Base-by-base conservation (phyloP, 2,329 filamentous ascomycete genomes). In the Cladosporium velox region DNA sequence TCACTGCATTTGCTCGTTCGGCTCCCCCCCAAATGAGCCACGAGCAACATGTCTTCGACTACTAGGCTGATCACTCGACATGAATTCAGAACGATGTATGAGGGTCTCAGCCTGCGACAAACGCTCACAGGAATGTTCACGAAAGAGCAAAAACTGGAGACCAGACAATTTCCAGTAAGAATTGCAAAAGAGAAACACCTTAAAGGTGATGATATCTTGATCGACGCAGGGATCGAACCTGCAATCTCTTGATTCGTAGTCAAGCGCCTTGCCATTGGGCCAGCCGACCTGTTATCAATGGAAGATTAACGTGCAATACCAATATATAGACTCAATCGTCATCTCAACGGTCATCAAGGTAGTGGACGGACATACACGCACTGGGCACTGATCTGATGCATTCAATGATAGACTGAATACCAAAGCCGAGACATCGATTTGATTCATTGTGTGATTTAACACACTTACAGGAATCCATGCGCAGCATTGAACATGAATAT, bases 241-340 rank as follows among this genome's bases (percentile, higher is more conserved):
- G 65, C 65, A 66, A 66, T 66, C 65, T 66, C 65, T 66, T 66
- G 65, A 66, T 66, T 66, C 82, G 82, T 83, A 84, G 82, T 84
- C 82, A 84, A 83, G 80, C 82, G 81, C 82, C 82, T 84, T 84
- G 81, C 82, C 82, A 84, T 84, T 84, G 81, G 82, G 82, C 82
- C 82, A 84, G 34, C 34, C 34, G 34, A 35, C 34, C 34, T 57
- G 14, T 32, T 52, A 18, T 41, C 6, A 4, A 41, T 41, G 15
- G 14, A 18, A 18, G 2, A 15, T 4, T 14, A 4, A 11, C 12
- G 4, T 5, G 24, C 24, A 24, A 24, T 15, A 15, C 4, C 3
- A 38, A 15, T 38, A 15, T 38, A 38, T 41, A 18, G 6, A 1
- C 6, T 15, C 15, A 18, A 41, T 41, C 12, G 14, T 30, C 30